A percentile compares a stretch with the other conserved stretches of the same genome.
phyloP scores from a whole-genome alignment of 441 rosid species.

The Euphorbia celastroides region DNA sequence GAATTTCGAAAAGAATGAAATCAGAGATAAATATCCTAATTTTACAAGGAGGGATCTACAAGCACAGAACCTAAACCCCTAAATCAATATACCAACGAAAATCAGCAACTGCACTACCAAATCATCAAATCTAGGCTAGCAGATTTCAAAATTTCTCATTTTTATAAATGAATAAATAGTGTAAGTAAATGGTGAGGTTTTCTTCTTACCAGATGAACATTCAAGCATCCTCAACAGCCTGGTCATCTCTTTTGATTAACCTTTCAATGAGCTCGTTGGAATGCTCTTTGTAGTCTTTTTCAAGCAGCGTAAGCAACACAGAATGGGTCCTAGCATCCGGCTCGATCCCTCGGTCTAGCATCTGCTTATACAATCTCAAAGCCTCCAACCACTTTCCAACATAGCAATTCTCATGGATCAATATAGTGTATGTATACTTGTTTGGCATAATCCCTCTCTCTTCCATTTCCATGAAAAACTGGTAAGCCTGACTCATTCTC shows the following conservation, averaged over 20 bases:
- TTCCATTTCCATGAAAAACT: conserved; percentile 48
- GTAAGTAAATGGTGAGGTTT: not conserved
- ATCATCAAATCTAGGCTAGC: conserved; percentile 2
- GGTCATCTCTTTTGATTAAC: conserved; percentile 32
- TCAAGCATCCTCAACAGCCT: conserved; percentile 14
- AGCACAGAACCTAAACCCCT: not conserved
- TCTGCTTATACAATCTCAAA: conserved; percentile 54
- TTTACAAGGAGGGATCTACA: not conserved
- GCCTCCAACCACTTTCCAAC: conserved; percentile 53
- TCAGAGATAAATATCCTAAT: not conserved
- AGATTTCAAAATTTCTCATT: not conserved
- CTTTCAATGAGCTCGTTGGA: conserved; percentile 44
- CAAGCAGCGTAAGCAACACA: conserved; percentile 51
- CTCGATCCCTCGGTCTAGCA: conserved; percentile 51
- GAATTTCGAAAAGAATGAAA: conserved; percentile 2
- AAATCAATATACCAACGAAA: not conserved
- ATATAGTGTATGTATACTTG: conserved; percentile 66
- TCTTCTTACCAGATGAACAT: conserved; percentile 5
- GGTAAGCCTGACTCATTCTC: conserved; percentile 44
- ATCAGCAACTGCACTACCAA: conserved; percentile 1
- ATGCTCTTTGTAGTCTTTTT: conserved; percentile 39
- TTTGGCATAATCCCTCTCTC: conserved; percentile 52
- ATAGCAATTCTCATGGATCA: conserved; percentile 48
- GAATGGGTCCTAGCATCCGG: conserved; percentile 52
- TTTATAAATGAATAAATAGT: not conserved